Base-by-base conservation (phyloP, 495 filamentous ascomycete genomes). In the Trichoderma gamsii region DNA sequence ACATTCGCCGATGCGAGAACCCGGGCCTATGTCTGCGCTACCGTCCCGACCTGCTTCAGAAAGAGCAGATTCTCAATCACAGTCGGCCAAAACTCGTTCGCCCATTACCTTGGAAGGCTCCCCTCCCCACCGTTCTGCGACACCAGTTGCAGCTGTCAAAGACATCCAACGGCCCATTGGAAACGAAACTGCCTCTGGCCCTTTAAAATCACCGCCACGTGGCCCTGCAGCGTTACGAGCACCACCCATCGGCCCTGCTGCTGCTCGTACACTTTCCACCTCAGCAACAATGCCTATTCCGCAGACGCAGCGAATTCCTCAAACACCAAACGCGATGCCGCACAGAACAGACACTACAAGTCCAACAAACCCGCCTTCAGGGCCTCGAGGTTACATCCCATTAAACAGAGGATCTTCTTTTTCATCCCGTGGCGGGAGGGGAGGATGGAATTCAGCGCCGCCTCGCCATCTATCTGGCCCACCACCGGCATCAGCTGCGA, bases 191-290 rank as follows among this genome's bases (percentile, higher is more conserved):
- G 64, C 64, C 66, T 63, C 74, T 44, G 59, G 70, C 61, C 65
- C 72, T 46, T 44, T 71, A 46, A 77, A 68, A 61, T 82, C 81
- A 41, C 81, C 81, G 27, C 81, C 81, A 2, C 76, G 79, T 65
- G 81, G 80, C 1, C 81, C 81, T 21, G 81, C 81, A 1, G 81
- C 81, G 7, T 70, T 83, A 0, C 75, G 81, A 66, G 80, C 74
- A 25, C 80, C 79, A 8, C 81, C 81, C 8, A 83, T 77, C 0
- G 81, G 81, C 0, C 81, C 81, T 0, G 73, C 79, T 21, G 78
- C 80, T 49, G 71, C 73, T n/a, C 72, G 81, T 77, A 71, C 63
- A 72, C 76, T 77, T 27, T 78, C 80, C 51, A 68, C 72, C 65
- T 65, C 69, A 3, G 72, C 71, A 18, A 69, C 41, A 3, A 46